Evolutionary conservation across 1,284 basidiomycete genomes (phyloP).

Genomic region (Rhodofomes roseus): DNA sequence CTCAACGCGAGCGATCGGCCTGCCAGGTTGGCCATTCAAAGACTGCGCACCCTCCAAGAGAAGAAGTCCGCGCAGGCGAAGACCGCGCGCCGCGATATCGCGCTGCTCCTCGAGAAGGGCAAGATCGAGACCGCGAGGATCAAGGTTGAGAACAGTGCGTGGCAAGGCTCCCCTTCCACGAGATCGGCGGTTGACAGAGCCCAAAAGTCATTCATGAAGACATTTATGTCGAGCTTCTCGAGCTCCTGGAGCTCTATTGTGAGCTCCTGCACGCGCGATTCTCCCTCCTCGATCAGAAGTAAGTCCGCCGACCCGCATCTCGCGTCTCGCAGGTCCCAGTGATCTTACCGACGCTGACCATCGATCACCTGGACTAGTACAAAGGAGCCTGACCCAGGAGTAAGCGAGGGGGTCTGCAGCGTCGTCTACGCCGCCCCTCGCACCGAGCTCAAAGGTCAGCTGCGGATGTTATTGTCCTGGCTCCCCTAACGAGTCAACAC

Average conservation of each 20-base stretch:
- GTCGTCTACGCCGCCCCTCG: conserved; percentile 90
- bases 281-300: conserved; percentile 85
- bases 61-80: conserved; percentile 95
- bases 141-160: conserved; percentile 76
- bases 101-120: conserved; percentile 71
- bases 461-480: background rate
- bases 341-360: background rate
- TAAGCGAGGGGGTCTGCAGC: conserved; percentile 72
- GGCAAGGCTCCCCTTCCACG: conserved; percentile 1
- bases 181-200: background rate
- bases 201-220: conserved; percentile 79
- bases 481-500: background rate
- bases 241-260: conserved; percentile 91
- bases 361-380: conserved; percentile 39
- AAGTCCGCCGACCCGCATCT: conserved; percentile 24
- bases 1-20: conserved; percentile 6
- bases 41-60: conserved; percentile 85
- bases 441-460: conserved; percentile 82
- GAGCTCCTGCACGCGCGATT: conserved; percentile 93
- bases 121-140: conserved; percentile 83
- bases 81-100: conserved; percentile 74
- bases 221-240: conserved; percentile 81
- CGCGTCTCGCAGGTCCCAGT: background rate
- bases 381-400: conserved; percentile 79
- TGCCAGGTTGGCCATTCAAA: conserved; percentile 82